Conservation (phyloP, 225 moss, liverwort and hornwort genomes). For the Bryum argenteum region DNA sequence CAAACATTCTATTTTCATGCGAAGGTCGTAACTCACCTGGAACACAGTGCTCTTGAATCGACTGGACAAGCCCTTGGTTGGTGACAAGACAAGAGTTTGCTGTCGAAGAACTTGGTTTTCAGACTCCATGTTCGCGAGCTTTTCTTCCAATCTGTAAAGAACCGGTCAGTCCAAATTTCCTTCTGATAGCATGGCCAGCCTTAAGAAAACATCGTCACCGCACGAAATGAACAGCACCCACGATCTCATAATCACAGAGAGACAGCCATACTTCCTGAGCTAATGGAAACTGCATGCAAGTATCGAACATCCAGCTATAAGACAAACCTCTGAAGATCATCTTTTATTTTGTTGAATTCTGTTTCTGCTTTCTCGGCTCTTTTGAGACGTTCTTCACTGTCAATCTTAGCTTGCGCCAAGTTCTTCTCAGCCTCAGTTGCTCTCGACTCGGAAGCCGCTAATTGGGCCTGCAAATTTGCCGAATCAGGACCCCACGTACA, state of each 20-base stretch:
- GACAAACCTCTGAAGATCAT: conserved; percentile 82
- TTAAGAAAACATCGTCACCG: conserved; percentile 42
- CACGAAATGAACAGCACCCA: conserved; percentile 13
- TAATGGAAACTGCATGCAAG: conserved; percentile 12
- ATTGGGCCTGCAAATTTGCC: conserved; percentile 48
- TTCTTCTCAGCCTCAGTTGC: conserved; percentile 70
- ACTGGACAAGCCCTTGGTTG: conserved; percentile 89
- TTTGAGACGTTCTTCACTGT: conserved; percentile 76
- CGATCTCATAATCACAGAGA: neutral
- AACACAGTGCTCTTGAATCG: conserved; percentile 96
- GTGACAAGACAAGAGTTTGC: conserved; percentile 92
- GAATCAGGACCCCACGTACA: conserved; percentile 1
- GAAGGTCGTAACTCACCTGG: conserved; percentile 57
- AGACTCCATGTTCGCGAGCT: conserved; percentile 95
- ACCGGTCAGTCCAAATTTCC: conserved; percentile 12
- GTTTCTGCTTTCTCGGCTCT: conserved; percentile 88
- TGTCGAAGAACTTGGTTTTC: conserved; percentile 99
- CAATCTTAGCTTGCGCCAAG: conserved; percentile 61
- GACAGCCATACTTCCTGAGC: neutral
- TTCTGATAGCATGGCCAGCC: neutral
- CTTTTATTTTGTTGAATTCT: conserved; percentile 82
- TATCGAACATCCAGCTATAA: neutral
- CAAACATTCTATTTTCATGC: neutral
- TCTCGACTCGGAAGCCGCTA: conserved; percentile 62
- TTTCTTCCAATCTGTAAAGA: conserved; percentile 88